phyloP scores from a whole-genome alignment of 768 basidiomycete genomes.

The Rhizopogon vesiculosus region DNA sequence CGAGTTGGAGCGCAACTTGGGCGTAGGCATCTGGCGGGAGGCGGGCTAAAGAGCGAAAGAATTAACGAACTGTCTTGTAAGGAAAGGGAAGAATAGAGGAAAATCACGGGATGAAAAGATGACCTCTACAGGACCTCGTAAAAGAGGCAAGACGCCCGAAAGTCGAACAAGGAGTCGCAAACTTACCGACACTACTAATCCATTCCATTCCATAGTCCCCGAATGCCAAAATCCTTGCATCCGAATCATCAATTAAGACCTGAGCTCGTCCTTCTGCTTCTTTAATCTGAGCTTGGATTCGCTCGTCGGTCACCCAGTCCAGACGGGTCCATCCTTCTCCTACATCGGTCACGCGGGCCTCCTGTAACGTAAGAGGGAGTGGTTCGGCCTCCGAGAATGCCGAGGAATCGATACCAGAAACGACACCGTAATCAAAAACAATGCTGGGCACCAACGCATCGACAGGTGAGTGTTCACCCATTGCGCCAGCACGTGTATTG shows the following conservation, averaged over 20 bases:
- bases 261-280: conserved; percentile 55
- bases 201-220: conserved; percentile 79
- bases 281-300: conserved; percentile 49
- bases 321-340: conserved; percentile 52
- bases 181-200: conserved; percentile 73
- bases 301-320: conserved; percentile 69
- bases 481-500: conserved; percentile 77
- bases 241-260: conserved; percentile 68
- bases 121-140: not conserved
- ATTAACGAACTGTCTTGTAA: not conserved
- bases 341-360: conserved; percentile 2
- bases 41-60: conserved; percentile 31
- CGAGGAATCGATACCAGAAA: conserved; percentile 54
- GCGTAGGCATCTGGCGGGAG: conserved; percentile 78
- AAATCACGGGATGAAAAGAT: not conserved
- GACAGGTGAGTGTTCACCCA: conserved; percentile 87
- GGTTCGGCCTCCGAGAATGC: conserved; percentile 28
- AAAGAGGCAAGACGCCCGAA: not conserved
- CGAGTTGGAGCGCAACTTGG: conserved; percentile 89
- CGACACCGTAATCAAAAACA: conserved; percentile 77
- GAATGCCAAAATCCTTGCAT: conserved; percentile 81
- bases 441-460: conserved; percentile 90
- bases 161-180: not conserved
- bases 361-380: not conserved
- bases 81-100: not conserved